phyloP scores from a whole-genome alignment of 306 rosid genomes.

The Acacia confusa region DNA sequence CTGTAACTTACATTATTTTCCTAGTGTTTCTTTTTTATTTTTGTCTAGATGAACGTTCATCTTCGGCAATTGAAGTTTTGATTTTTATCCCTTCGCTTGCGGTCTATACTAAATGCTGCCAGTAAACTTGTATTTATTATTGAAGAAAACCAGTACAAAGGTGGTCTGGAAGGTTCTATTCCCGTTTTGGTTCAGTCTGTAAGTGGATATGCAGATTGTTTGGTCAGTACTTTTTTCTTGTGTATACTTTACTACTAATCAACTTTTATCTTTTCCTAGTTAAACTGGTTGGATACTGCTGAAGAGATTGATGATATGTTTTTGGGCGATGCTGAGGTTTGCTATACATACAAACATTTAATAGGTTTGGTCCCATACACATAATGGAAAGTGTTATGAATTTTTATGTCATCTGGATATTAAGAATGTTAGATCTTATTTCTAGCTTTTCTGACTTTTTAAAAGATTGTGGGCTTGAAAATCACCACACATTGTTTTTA shows the following conservation, averaged over 20 bases:
- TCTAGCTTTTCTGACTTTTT: conserved; percentile 4
- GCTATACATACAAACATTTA: background rate
- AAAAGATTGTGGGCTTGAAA: background rate
- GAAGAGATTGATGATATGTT: conserved; percentile 88
- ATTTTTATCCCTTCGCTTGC: conserved; percentile 32
- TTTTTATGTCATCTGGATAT: background rate
- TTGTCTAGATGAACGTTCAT: conserved; percentile 17
- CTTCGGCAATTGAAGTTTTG: background rate
- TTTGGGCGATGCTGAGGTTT: conserved; percentile 91
- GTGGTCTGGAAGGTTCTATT: conserved; percentile 75
- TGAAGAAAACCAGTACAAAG: conserved; percentile 72
- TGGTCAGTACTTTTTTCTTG: conserved; percentile 24
- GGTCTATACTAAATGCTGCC: conserved; percentile 68
- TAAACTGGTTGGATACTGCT: conserved; percentile 77
- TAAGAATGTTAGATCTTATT: background rate
- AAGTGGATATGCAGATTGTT: conserved; percentile 45
- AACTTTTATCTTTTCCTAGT: conserved; percentile 50
- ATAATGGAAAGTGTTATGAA: background rate
- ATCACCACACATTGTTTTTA: conserved; percentile 11
- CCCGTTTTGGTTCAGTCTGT: conserved; percentile 86
- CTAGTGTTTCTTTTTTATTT: conserved; percentile 13
- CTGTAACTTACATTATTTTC: background rate
- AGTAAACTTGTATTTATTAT: conserved; percentile 60
- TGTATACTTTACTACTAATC: conserved; percentile 25
- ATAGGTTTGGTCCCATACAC: background rate